phyloP scores from a whole-genome alignment of 2,329 filamentous ascomycete species.

The Blastomyces silverae region DNA sequence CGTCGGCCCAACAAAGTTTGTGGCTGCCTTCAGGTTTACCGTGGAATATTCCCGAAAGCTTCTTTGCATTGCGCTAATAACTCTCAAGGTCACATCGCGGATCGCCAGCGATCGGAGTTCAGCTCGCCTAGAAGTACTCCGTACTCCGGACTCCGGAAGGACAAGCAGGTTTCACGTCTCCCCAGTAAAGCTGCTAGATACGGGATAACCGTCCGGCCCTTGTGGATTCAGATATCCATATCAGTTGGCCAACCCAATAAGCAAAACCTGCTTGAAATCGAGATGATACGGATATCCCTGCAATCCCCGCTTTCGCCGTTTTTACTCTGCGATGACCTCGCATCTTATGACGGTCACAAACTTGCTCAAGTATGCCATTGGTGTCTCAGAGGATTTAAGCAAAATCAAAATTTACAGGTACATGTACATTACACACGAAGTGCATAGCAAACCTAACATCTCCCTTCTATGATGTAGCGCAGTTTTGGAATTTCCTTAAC shows the following conservation, averaged over 20 bases:
- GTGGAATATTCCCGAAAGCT: neutral
- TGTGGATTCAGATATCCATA: neutral
- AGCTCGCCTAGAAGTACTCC: neutral
- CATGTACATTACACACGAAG: too few relatives aligned
- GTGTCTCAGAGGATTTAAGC: too few relatives aligned
- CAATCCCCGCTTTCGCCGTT: neutral
- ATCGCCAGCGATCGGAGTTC: neutral
- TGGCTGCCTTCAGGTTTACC: neutral
- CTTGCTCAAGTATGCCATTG: neutral
- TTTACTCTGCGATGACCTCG: neutral
- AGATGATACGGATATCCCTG: neutral
- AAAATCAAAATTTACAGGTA: too few relatives aligned
- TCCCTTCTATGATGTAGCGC: neutral
- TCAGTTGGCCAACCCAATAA: neutral
- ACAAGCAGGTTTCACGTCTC: neutral
- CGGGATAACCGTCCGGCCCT: neutral
- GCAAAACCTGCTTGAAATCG: neutral
- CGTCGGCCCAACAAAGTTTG: neutral
- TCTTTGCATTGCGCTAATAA: neutral
- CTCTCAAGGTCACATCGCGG: neutral
- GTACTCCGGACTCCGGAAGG: too few relatives aligned
- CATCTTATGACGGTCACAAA: neutral
- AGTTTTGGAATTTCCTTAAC: too few relatives aligned
- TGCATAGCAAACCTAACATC: too few relatives aligned
- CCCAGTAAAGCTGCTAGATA: neutral